These are phyloP conservation scores for Arthroderma sp. DNA, from an alignment of 2,329 filamentous ascomycete species.

Conservation along the genomic window DNA sequence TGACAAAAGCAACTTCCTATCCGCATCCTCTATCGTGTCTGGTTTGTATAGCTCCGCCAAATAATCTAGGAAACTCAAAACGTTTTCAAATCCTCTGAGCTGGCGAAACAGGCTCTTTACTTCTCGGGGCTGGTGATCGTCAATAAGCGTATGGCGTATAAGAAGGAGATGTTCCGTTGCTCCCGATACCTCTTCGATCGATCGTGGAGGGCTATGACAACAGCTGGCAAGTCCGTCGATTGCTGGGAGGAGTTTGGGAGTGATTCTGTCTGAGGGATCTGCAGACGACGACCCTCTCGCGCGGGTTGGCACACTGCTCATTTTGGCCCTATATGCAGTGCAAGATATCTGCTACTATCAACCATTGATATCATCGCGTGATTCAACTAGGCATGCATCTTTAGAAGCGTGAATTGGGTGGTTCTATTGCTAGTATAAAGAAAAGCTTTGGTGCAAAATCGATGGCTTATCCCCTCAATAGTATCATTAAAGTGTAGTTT, in stretches of 20 bases:
- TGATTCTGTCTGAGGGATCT: constrained; percentile 25
- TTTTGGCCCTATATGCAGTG: constrained; percentile 3
- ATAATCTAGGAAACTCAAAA: constrained; percentile 57
- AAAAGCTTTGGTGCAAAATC: background rate
- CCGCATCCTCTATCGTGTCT: constrained; percentile 46
- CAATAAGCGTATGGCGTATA: constrained; percentile 53
- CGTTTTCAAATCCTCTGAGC: constrained; percentile 61
- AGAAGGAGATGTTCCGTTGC: constrained; percentile 49
- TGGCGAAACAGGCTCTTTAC: constrained; percentile 73
- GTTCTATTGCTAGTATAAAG: background rate
- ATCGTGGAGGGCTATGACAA: constrained; percentile 21
- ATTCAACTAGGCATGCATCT: background rate
- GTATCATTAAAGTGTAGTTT: background rate
- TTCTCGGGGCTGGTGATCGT: constrained; percentile 37
- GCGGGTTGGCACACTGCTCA: constrained; percentile 12
- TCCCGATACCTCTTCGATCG: constrained; percentile 25
- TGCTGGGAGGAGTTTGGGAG: constrained; percentile 28
- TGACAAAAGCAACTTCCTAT: constrained; percentile 56
- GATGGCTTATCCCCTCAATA: background rate
- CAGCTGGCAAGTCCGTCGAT: constrained; percentile 28
- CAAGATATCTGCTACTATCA: background rate
- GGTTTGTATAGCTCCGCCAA: constrained; percentile 63
- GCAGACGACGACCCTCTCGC: constrained; percentile 12
- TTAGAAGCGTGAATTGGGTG: background rate
- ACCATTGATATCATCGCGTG: background rate